A percentile compares a stretch with the other conserved stretches of the same genome.
Conservation (phyloP, 768 basidiomycete genomes). For the Crucibulum laeve region DNA sequence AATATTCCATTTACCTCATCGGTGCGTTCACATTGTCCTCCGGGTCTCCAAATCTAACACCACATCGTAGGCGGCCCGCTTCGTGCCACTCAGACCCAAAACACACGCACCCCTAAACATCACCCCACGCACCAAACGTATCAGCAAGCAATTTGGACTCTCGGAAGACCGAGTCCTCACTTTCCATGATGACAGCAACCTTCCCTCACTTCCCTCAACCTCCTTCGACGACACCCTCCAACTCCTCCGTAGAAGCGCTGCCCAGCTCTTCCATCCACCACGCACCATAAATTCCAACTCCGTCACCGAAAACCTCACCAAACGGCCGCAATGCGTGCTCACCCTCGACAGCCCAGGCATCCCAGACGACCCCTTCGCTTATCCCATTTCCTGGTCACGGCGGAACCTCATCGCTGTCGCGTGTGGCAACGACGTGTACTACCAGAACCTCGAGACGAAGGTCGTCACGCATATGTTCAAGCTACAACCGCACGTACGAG, state of each 20-base stretch:
- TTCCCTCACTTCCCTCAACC: conserved; percentile 1
- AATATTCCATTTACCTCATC: too few species aligned
- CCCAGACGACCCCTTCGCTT: conserved; percentile 46
- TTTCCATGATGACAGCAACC: conserved; percentile 36
- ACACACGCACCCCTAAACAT: conserved; percentile 49
- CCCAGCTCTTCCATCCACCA: conserved; percentile 40
- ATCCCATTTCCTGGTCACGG: conserved; percentile 58
- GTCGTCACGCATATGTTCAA: conserved; percentile 48
- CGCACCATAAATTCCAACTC: conserved; percentile 32
- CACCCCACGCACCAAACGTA: conserved; percentile 65
- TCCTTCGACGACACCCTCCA: conserved; percentile 30
- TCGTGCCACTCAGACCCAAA: conserved; percentile 51
- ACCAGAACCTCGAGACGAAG: conserved; percentile 56
- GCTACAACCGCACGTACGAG: conserved; percentile 22
- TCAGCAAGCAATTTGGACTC: conserved; percentile 59
- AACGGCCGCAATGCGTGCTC: conserved; percentile 49
- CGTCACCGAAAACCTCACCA: conserved; percentile 52
- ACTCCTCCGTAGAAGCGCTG: conserved; percentile 48
- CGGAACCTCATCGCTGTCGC: conserved; percentile 60
- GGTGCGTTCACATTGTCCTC: too few species aligned
- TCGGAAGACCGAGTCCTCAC: conserved; percentile 51
- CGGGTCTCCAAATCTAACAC: neutral
- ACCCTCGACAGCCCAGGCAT: conserved; percentile 66
- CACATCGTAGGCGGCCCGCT: conserved; percentile 49
- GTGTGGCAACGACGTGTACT: conserved; percentile 55